Base-by-base conservation (phyloP, 2,329 filamentous ascomycete species). In the Diaporthe citriasiana region DNA sequence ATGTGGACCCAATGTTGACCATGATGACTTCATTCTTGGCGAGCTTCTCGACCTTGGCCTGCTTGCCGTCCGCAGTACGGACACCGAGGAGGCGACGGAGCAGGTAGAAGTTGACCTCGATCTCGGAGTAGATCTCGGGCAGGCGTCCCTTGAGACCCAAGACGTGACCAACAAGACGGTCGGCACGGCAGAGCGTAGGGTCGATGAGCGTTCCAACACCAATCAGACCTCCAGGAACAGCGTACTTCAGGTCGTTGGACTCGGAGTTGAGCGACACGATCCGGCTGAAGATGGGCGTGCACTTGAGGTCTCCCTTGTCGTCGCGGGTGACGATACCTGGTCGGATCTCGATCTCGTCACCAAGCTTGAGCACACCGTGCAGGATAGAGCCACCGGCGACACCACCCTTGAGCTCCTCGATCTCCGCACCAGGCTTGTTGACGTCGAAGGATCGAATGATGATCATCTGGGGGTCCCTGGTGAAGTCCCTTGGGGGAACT, bases 71-170 rank as follows among this genome's bases (percentile, higher is more conserved):
- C 76, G 96, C 95, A 60, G 97, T 98, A 87, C 97, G 95, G 81
- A 99, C 97, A 91, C 97, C 97, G 73, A 99, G 91, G 76, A 99
- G 89, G 80, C 97, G 91, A 80, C 96, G 94, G 77, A 99, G 93
- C 76, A 99, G 90, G 90, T 98, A 99, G 89, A 98, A 99, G 91
- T 98, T 98, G 85, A 98, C 95, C 87, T 99, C 97, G 76, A 99
- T 93, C 86, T 99, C 97, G 79, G 93, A 97, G 89, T 98, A 99
- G 84, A 99, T 98, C 82, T 97, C 95, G 66, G 97, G 97, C 33
- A 99, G 92, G 80, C 93, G 92, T 78, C 97, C 97, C 86, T 95
- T 95, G 80, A 98, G 93, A 83, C 97, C 97, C 75, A 99, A 92
- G 70, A 99, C 97, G 90, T 97, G 97, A 83, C 97, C 97, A 79